phyloP scores from a whole-genome alignment of 2,329 filamentous ascomycete species.

The Graphilbum ipis-grandicollis region DNA sequence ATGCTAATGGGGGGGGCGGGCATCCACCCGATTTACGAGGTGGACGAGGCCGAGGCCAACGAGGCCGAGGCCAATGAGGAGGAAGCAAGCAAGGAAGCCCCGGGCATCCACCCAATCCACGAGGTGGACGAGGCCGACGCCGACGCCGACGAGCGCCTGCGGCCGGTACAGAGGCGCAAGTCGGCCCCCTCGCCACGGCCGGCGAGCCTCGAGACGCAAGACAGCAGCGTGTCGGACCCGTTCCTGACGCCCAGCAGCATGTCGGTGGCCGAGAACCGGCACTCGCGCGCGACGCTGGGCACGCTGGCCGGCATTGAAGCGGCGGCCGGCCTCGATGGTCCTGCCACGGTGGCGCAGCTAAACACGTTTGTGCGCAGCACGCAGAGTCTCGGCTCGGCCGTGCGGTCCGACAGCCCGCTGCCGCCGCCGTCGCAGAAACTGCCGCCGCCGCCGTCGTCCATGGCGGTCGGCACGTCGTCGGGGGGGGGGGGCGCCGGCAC shows the following conservation, averaged over 20 bases:
- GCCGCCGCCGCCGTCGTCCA: background rate
- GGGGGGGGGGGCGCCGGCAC: too few relatives aligned
- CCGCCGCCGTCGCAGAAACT: too few relatives aligned
- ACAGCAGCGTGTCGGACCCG: conserved; percentile 2
- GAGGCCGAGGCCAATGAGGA: conserved; percentile 11
- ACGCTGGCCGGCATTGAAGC: background rate
- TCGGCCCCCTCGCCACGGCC: background rate
- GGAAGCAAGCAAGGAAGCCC: background rate
- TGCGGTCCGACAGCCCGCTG: background rate
- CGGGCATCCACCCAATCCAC: too few relatives aligned
- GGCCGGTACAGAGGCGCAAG: background rate
- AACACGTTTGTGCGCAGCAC: conserved; percentile 12
- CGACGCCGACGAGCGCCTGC: background rate
- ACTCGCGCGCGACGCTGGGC: background rate
- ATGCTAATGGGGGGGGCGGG: conserved; percentile 4
- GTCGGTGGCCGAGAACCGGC: background rate
- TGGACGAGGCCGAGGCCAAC: conserved; percentile 27
- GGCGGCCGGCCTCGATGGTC: background rate
- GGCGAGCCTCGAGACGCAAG: conserved; percentile 11
- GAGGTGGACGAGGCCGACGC: too few relatives aligned
- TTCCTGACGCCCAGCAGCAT: conserved; percentile 5
- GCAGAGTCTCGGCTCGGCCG: conserved; percentile 26
- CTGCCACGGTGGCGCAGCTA: conserved; percentile 5
- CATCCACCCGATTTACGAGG: conserved; percentile 43
- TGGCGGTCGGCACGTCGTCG: background rate